These are phyloP conservation scores for Sphagnum magellanicum DNA, from an alignment of 228 moss, liverwort and hornwort species.

Conservation along the genomic window DNA sequence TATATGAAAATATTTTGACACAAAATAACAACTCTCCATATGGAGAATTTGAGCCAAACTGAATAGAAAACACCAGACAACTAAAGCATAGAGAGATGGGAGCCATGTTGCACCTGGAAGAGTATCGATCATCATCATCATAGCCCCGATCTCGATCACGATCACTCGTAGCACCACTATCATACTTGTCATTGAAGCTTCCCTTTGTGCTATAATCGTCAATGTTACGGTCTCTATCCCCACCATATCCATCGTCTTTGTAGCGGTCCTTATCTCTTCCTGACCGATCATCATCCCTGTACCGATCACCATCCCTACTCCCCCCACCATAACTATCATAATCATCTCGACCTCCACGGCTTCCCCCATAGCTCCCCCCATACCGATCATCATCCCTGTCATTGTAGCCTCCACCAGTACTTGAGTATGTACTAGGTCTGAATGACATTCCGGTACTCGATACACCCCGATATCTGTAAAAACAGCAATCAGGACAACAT, in stretches of 20 bases:
- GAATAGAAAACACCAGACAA: too few relatives aligned
- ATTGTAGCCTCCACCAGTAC: conserved; percentile 78
- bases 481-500: neutral
- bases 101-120: conserved; percentile 46
- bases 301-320: conserved; percentile 54
- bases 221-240: conserved; percentile 64
- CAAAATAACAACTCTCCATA: too few relatives aligned
- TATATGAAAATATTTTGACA: too few relatives aligned
- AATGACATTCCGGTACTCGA: conserved; percentile 66
- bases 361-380: conserved; percentile 36
- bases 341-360: conserved; percentile 72
- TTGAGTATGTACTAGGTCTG: conserved; percentile 69
- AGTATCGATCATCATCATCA: conserved; percentile 70
- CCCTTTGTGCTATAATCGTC: conserved; percentile 66
- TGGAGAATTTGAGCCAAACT: too few relatives aligned
- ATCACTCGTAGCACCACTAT: conserved; percentile 60
- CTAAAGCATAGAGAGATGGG: too few relatives aligned
- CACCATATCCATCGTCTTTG: conserved; percentile 44
- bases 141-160: conserved; percentile 58
- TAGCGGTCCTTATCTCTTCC: conserved; percentile 66
- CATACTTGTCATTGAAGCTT: conserved; percentile 53
- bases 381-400: conserved; percentile 81
- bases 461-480: conserved; percentile 81
- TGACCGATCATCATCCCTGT: conserved; percentile 70
- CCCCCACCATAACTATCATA: conserved; percentile 44